A percentile compares a stretch with the other conserved stretches of the same genome.
phyloP scores from a whole-genome alignment of 805 yeast genomes.

The Kazachstania viticola region DNA sequence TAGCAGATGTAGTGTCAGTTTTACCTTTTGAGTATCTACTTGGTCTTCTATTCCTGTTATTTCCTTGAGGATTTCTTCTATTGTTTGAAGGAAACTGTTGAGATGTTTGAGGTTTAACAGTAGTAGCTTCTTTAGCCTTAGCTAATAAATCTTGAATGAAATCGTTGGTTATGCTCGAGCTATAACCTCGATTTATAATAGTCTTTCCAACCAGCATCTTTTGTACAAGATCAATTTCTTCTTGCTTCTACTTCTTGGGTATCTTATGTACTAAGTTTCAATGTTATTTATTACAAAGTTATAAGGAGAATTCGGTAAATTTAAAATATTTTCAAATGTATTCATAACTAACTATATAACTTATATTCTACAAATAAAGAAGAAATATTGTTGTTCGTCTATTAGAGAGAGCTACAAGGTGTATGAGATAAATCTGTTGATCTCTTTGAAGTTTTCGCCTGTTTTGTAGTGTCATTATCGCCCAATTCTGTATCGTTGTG shows the following conservation, averaged over 20 bases:
- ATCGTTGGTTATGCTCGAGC: slow-evolving; percentile 18
- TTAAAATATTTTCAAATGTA: no score
- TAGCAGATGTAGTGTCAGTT: neutral
- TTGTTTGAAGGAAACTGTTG: neutral
- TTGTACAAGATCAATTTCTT: no score
- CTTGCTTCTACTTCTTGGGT: no score
- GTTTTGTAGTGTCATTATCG: slow-evolving; percentile 72
- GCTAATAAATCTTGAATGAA: slow-evolving; percentile 20
- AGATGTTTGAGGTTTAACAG: slow-evolving; percentile 3
- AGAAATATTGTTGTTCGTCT: no score
- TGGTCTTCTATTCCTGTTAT: slow-evolving; percentile 1
- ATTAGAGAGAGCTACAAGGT: neutral
- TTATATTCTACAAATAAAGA: no score
- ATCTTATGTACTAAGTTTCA: no score
- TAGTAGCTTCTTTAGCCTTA: slow-evolving; percentile 24
- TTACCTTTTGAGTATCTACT: neutral
- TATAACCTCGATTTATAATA: no score
- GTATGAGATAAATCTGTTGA: neutral
- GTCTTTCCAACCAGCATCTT: no score
- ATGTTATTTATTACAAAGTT: no score
- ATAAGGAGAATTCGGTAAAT: no score
- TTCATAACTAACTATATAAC: no score
- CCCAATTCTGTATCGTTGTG: slow-evolving; percentile 82
- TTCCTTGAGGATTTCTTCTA: slow-evolving; percentile 1
- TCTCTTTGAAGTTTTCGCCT: no score